Evolutionary conservation across 495 filamentous ascomycete genomes (phyloP).

Genomic region (Clavariopsis aquatica): DNA sequence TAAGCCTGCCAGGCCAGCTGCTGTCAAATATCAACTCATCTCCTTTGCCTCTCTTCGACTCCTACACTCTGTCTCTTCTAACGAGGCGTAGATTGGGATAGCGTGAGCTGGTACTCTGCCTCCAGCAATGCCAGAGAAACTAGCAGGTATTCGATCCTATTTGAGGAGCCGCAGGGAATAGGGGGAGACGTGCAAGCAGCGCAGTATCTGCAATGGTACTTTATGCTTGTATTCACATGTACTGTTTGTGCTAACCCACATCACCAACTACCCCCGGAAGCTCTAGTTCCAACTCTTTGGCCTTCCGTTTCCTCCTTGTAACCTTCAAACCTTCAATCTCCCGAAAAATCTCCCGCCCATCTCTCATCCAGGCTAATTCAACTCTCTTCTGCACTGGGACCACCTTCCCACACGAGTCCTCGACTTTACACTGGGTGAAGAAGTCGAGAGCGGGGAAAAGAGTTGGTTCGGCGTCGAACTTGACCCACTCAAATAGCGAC

Average conservation of each 20-base stretch:
- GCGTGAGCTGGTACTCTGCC: too few species aligned
- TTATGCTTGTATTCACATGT: too few species aligned
- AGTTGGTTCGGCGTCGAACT: conserved; percentile 30
- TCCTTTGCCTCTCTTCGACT: too few species aligned
- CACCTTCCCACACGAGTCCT: conserved; percentile 14
- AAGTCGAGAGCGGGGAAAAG: conserved; percentile 27
- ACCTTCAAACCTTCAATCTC: conserved; percentile 25
- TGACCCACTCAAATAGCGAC: conserved; percentile 14
- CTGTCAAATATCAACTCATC: too few species aligned
- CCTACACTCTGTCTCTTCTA: too few species aligned
- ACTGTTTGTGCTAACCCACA: too few species aligned
- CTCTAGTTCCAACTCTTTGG: background rate
- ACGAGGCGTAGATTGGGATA: too few species aligned
- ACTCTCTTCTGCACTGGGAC: conserved; percentile 15
- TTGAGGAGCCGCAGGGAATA: too few species aligned
- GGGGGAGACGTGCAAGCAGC: too few species aligned
- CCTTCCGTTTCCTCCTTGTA: conserved; percentile 28
- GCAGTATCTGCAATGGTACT: too few species aligned
- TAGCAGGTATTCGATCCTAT: too few species aligned
- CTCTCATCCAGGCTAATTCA: conserved; percentile 25
- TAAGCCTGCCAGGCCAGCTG: background rate
- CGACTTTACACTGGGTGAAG: conserved; percentile 29
- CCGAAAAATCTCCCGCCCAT: conserved; percentile 23
- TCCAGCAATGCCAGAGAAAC: too few species aligned
- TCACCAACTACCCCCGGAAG: background rate